A percentile compares a stretch with the other conserved stretches of the same genome.
These are phyloP conservation scores for Clarireedia homoeocarpa DNA, from an alignment of 2,329 filamentous ascomycete species.

Conservation along the genomic window DNA sequence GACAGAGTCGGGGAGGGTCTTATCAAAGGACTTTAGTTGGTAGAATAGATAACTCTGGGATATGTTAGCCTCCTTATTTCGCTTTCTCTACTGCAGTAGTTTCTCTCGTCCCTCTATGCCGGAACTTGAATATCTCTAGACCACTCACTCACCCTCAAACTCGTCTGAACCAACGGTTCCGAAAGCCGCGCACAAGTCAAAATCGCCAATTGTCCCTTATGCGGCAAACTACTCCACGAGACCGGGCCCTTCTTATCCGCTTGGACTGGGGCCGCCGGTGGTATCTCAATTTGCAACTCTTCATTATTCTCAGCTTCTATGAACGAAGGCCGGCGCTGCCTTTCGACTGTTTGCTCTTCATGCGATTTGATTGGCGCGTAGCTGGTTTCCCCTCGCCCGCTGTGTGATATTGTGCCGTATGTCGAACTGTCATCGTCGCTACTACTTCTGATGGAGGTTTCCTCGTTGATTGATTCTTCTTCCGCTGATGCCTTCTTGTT, in stretches of 20 bases:
- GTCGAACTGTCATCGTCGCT: background rate
- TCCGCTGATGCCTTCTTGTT: background rate
- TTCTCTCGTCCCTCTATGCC: no score
- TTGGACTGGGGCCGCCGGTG: background rate
- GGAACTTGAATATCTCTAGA: background rate
- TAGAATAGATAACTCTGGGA: constrained; percentile 63
- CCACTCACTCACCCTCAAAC: constrained; percentile 27
- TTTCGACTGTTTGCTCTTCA: background rate
- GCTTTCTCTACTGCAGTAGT: background rate
- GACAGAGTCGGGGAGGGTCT: constrained; percentile 29
- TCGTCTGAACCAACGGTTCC: constrained; percentile 76
- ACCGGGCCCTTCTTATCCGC: constrained; percentile 33
- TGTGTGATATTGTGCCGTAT: background rate
- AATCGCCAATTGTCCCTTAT: constrained; percentile 70
- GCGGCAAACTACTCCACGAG: constrained; percentile 68
- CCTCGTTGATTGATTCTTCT: background rate
- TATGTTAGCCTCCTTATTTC: constrained; percentile 32
- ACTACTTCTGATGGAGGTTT: background rate
- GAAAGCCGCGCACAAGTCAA: constrained; percentile 73
- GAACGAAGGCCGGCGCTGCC: constrained; percentile 11
- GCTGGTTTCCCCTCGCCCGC: background rate
- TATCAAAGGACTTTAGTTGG: constrained; percentile 57
- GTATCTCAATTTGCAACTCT: constrained; percentile 21
- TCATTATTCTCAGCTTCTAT: constrained; percentile 24
- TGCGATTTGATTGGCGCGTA: background rate